A percentile compares a stretch with the other conserved stretches of the same genome.
These are phyloP conservation scores for Crithidia sp. DNA, from an alignment of 208 protist species.

Conservation along the genomic window DNA sequence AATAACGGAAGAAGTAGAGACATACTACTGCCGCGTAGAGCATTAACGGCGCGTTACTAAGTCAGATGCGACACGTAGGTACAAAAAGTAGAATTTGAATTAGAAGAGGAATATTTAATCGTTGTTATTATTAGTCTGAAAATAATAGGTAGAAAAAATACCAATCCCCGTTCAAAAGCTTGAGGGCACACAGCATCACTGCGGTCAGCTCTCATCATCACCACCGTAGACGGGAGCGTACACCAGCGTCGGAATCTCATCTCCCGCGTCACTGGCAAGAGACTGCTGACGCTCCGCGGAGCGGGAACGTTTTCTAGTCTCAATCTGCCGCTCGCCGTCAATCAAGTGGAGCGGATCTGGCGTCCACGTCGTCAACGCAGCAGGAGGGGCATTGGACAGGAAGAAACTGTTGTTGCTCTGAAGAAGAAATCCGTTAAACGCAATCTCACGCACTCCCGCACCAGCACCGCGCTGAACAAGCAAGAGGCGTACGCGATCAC, in stretches of 20 bases:
- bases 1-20: too few relatives aligned
- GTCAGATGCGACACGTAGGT: too few relatives aligned
- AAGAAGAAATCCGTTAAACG: constrained; percentile 20
- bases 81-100: too few relatives aligned
- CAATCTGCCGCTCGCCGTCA: not conserved
- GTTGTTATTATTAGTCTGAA: too few relatives aligned
- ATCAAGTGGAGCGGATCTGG: constrained; percentile 12
- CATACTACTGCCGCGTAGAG: too few relatives aligned
- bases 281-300: not conserved
- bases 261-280: not conserved
- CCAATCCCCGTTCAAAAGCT: not conserved
- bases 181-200: constrained; percentile 2
- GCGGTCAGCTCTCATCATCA: constrained; percentile 68
- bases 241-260: constrained; percentile 51
- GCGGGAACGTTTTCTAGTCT: constrained; percentile 21
- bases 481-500: constrained; percentile 14
- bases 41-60: too few relatives aligned
- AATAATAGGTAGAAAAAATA: too few relatives aligned
- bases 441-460: constrained; percentile 11
- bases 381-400: not conserved
- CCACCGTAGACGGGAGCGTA: constrained; percentile 58
- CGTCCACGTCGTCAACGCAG: constrained; percentile 23
- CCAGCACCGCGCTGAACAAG: constrained; percentile 15
- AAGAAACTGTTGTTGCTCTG: constrained; percentile 8
- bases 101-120: too few relatives aligned